Conservation (phyloP, 2,329 filamentous ascomycete genomes). For the Venturia aucupariae region DNA sequence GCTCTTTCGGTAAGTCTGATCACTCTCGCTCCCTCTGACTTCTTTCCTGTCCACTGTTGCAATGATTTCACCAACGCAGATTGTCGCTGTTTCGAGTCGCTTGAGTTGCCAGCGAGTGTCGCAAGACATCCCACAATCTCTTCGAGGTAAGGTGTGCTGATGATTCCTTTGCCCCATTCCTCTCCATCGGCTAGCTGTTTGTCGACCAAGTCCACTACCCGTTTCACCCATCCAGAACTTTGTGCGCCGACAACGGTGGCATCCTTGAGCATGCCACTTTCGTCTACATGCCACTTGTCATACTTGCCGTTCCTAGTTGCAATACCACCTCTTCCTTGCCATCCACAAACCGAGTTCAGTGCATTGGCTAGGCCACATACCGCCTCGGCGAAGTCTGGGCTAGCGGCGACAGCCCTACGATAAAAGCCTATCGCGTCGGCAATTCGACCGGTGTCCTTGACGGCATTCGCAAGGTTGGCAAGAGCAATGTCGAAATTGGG, state of each 20-base stretch:
- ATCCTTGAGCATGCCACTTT: conserved; percentile 72
- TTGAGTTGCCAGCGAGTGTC: conserved; percentile 25
- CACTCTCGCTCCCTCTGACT: conserved; percentile 82
- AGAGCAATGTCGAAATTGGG: conserved; percentile 93
- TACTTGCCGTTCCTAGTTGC: conserved; percentile 61
- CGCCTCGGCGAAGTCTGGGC: conserved; percentile 91
- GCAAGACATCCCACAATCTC: conserved; percentile 38
- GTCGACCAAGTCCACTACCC: conserved; percentile 82
- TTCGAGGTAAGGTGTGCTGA: conserved; percentile 39
- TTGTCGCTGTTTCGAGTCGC: conserved; percentile 28
- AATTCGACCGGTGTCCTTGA: conserved; percentile 91
- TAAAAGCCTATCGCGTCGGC: conserved; percentile 90
- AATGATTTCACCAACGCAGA: conserved; percentile 28
- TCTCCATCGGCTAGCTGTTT: conserved; percentile 83
- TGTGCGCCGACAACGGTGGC: conserved; percentile 50
- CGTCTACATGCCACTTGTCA: conserved; percentile 91
- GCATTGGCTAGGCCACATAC: conserved; percentile 93
- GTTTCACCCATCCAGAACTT: conserved; percentile 73
- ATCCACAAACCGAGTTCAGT: conserved; percentile 92
- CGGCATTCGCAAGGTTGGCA: conserved; percentile 92
- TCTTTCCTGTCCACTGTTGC: conserved; percentile 55
- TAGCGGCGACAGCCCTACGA: conserved; percentile 79
- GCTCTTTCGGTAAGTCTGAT: conserved; percentile 78
- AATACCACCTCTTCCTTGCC: conserved; percentile 81
- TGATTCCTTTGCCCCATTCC: conserved; percentile 67